Base-by-base conservation (phyloP, 805 yeast species). In the Blastobotrys muscicola region DNA sequence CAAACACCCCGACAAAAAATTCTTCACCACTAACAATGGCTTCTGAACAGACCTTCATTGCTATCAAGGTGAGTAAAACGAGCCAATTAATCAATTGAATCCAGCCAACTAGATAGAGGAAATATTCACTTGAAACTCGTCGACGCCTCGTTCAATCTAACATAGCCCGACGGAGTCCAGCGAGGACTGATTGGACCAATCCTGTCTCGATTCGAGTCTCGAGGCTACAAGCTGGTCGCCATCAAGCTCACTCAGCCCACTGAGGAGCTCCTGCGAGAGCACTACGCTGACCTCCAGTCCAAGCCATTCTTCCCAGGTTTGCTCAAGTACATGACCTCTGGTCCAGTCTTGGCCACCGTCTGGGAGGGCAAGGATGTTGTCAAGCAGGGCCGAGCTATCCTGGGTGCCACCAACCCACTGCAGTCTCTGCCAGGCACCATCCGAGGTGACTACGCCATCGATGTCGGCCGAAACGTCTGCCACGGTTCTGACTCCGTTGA, bases 351-450 rank as follows among this genome's bases (percentile, higher is more conserved):
- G 62, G 98, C 98, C 61, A 92, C 96, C 68, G 97, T 89, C 61
- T 92, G 99, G 99, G 97, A 92, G 74, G 99, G 99, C 72, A 92
- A 89, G 77, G 97, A 92, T 65, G 98, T 80, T 68, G 98, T 92
- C 70, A 89, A 90, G 76, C 95, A 85, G 71, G 98, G 98, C 69
- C 84, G 99, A 75, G 81, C 76, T 62, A 81, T 92, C 68, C 80
- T 92, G 63, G 99, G 99, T 74, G 97, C 98, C 60, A 92, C 98
- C 71, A 90, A 92, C 85, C 98, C 99, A 67, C 76, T 82, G 67
- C 80, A 78, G 60, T 85, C 96, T 60, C 90, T 94, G 57, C 97
- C 97, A 70, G 99, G 99, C 71, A 92, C 99, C 72, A 92, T 92
- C 78, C 87, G 99, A 78, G 97, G 95, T 69, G 99, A 92, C 75